phyloP scores from a whole-genome alignment of 2,329 filamentous ascomycete species.

The Periconia sp. region DNA sequence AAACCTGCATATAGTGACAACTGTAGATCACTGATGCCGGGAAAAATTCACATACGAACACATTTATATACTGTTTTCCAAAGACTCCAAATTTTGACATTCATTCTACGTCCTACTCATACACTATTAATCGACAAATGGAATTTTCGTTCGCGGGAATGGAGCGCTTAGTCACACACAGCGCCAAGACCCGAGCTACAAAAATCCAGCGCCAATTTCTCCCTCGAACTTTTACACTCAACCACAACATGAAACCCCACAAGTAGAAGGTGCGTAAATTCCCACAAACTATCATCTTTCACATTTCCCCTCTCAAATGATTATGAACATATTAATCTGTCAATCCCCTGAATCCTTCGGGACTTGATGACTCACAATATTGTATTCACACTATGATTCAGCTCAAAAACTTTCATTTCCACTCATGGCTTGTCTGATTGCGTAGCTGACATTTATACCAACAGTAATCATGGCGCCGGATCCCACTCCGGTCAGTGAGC shows the following conservation, averaged over 20 bases:
- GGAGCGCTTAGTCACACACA: constrained; percentile 2
- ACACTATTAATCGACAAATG: too few relatives aligned
- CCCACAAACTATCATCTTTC: neutral
- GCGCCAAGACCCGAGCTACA: constrained; percentile 3
- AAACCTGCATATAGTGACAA: too few relatives aligned
- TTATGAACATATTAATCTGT: constrained; percentile 77
- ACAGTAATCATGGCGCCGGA: neutral
- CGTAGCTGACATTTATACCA: constrained; percentile 7
- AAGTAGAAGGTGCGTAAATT: constrained; percentile 35
- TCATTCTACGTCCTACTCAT: neutral
- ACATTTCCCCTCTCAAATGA: constrained; percentile 41
- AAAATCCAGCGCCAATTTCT: neutral
- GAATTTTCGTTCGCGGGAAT: too few relatives aligned
- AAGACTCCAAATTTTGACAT: neutral
- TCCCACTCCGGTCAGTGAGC: constrained; percentile 42
- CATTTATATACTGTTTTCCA: neutral
- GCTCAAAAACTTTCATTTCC: neutral
- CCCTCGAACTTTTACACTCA: constrained; percentile 1
- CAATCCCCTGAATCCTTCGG: constrained; percentile 73
- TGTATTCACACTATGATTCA: constrained; percentile 45
- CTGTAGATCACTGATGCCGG: too few relatives aligned
- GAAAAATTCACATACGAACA: too few relatives aligned
- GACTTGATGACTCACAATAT: constrained; percentile 53
- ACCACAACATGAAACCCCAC: constrained; percentile 36
- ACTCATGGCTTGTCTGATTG: constrained; percentile 1